Base-by-base conservation (phyloP, 371 early-diverging fungal species). In the Lichtheimia ramosa region DNA sequence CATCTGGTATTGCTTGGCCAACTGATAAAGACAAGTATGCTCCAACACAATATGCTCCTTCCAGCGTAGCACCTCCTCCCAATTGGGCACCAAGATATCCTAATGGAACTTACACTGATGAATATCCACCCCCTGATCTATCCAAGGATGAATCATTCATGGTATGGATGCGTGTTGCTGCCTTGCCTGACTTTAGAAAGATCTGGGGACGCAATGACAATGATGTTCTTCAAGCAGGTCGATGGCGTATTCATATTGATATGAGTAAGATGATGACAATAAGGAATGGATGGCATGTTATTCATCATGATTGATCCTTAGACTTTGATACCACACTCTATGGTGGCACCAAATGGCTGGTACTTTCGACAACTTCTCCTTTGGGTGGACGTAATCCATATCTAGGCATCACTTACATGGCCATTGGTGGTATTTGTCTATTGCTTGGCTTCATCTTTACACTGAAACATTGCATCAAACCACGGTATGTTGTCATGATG, bases 111-210 rank as follows among this genome's bases (percentile, higher is more conserved):
- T 91, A 88, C 61, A 73, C 74, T n/a, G 82, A 61, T 18, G 75
- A 75, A 25, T 46, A 75, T 51, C 84, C 83, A 34, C 90, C 91
- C 25, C 94, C 92, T 5, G 85, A 94, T 55, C 68, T 91, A 23
- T 65, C 79, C 10, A 66, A 62, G 14, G 82, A 88, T 76, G 92
- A 98, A 76, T 82, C 90, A 48, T 91, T 99, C 64, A 92, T 94
- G 74, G 98, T 98, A n/a, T 99, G 99, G 99, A 98, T 99, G 96
- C 88, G 96, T 48, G 90, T 93, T 0, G 94, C 98, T 6, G 97
- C 97, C 0, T 80, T 98, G 58, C 97, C 99, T 43, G 94, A 88
- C 54, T 99, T 99, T 75, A 86, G 98, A 50, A 99, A 99, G 76
- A 80, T 98, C 40, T 99, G 95, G 84, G 96, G 91, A 20, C 81